Percentiles rank a stretch among this genome's conserved stretches.
Evolutionary conservation across 495 filamentous ascomycete genomes (phyloP).

Genomic region (Diplogelasinospora grovesii): DNA sequence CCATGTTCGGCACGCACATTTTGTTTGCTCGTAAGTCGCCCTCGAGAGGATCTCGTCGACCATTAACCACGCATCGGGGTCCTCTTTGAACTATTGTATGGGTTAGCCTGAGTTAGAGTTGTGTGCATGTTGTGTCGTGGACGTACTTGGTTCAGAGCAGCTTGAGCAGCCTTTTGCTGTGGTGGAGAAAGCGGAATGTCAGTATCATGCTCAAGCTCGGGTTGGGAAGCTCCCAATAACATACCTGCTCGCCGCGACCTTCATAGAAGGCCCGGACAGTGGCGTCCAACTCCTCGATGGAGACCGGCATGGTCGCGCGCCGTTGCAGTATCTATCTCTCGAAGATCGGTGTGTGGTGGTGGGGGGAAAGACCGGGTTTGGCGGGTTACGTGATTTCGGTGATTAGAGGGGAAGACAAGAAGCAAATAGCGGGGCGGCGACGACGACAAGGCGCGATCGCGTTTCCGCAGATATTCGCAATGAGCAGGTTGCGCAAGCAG

Average conservation of each 20-base stretch:
- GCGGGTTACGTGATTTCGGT: background rate
- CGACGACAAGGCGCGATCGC: background rate
- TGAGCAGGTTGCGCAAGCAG: background rate
- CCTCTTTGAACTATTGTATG: constrained; percentile 81
- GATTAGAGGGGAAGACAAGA: background rate
- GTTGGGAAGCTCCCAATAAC: constrained; percentile 18
- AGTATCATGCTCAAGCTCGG: constrained; percentile 16
- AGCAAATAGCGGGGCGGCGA: constrained; percentile 3
- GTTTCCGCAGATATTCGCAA: background rate
- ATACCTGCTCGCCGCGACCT: constrained; percentile 83
- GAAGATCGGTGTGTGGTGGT: background rate
- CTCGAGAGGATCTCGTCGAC: constrained; percentile 93
- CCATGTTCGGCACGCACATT: constrained; percentile 56
- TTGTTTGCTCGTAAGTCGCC: constrained; percentile 87
- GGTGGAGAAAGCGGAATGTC: constrained; percentile 18
- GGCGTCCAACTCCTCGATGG: constrained; percentile 88
- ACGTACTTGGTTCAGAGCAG: constrained; percentile 86
- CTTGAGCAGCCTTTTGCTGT: constrained; percentile 95
- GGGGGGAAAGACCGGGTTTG: constrained; percentile 1
- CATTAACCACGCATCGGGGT: constrained; percentile 93
- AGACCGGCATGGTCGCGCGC: constrained; percentile 44
- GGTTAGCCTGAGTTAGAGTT: constrained; percentile 27
- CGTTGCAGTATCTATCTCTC: constrained; percentile 5
- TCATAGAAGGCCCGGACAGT: constrained; percentile 96
- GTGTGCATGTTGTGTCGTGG: constrained; percentile 1